Base-by-base conservation (phyloP, 1,284 basidiomycete species). In the Puccinia polysora region DNA sequence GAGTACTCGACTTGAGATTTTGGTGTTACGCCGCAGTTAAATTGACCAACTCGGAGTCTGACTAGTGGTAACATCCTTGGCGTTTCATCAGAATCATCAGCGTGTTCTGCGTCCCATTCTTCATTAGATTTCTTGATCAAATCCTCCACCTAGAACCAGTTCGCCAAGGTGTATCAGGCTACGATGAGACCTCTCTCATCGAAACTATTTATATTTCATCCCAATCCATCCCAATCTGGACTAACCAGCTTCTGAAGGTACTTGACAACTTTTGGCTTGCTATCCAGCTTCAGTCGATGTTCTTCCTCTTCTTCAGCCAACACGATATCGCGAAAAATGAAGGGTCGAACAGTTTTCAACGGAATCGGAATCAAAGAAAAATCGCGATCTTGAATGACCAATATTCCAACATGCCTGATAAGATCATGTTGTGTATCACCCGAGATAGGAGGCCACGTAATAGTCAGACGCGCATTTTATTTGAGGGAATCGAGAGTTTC, bases 261-360 rank as follows among this genome's bases (percentile, higher is more conserved):
- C 76, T 89, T 89, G 6, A 86, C 85, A 32, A 96, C 88, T 53
- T 85, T 86, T 75, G 90, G 87, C 79, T 89, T 88, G 76, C 90
- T 89, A 23, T 84, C 84, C 49, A 94, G 81, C 75, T 91, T 86
- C 36, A 95, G 82, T 1, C 85, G 85, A 43, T 80, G 79, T 15
- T 77, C 77, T 60, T 88, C 86, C 63, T 87, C 85, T 55, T 90
- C 87, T 40, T 91, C 89, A 15, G 82, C 82, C 14, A 99, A 82
- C 7, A 85, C 81, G 25, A 97, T 81, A 70, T 94, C 89, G 74
- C 91, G 89, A 73, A 95, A 85, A n/a, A 96, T 88, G 78, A 98
- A 97, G 0, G 96, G 96, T 4, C 96, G 85, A 23, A 97, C 93
- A 8, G 91, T 94, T 63, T 90, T 88, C 62, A 99, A 82, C 0